Base-by-base conservation (phyloP, 768 basidiomycete species). In the Xanthoconium purpureum region DNA sequence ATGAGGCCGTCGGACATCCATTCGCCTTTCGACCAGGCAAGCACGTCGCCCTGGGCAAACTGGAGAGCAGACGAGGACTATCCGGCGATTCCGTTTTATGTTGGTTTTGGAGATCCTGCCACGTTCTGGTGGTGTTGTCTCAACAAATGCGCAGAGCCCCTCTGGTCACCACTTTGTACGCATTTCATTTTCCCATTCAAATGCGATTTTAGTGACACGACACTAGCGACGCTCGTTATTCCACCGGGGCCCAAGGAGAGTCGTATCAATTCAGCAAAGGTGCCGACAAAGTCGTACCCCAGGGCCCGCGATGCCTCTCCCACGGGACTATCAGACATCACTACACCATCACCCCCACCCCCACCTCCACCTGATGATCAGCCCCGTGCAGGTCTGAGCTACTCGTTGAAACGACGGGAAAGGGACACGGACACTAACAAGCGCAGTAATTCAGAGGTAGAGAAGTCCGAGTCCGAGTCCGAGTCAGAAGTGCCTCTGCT, bases 71-170 rank as follows among this genome's bases (percentile, higher is more conserved):
- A 17, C 14, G 33, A 47, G 1, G 13, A 46, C 4, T 37, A 63
- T 33, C 39, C 38, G 0, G 15, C 8, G 6, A 48, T 62, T 0
- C 56, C 49, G 1, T 18, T 37, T 3, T 3, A 32, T 0, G 12
- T 50, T 0, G 49, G 42, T 13, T 12, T 59, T 0, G 62, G 62
- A 2, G 51, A 59, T 20, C 57, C 54, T 0, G 4, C 35, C 17
- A 55, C 57, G 9, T 59, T 55, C 28, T 63, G 62, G 62, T 63
- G 62, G 62, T 17, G 42, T 6, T 38, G 35, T 37, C 8, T 17
- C 7, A 30, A 46, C 2, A 24, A 24, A 24, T 24, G 24, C 24
- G 24, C 24, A 30, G 45, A 46, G 33, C 33, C 8, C 33, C 12
- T 12, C 33, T 6, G 9, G 2, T 2, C 33, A 12, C 12, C 33